Evolutionary conservation across 1,284 basidiomycete species (phyloP), one percentile per base, ranked within the genome.

Genomic region (Trametes versicolor): DNA sequence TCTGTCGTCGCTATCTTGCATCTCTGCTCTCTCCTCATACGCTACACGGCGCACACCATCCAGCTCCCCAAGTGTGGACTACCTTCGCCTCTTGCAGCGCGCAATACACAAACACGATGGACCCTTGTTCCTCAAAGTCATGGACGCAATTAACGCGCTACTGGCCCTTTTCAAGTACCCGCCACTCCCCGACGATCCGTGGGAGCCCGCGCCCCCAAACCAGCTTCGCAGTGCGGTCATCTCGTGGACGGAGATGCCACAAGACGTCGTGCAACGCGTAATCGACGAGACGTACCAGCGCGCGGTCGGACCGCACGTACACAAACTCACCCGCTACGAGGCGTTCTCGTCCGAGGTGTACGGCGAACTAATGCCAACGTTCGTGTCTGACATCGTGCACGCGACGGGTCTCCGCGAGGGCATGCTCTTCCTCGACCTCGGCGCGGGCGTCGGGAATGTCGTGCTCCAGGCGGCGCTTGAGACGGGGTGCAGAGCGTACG

Each of bases 251-350:
- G 67, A 75, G 23, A 75, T 92, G 23, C 91, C 90, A 0, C 80
- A 84, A 47, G 80, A 83, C 23, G 84, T 93, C 8, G 77, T 89
- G 17, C 82, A 87, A 79, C 87, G 89, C 32, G 84, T 94, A 56
- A 82, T 92, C 58, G 90, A 93, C 56, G 92, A 94, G 77, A 91
- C 89, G 41, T 93, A 94, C 72, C 92, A 94, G 71, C 87, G 92
- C 36, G 86, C 85, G 27, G 90, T 93, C 2, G 91, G 91, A 6
- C 92, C 92, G 0, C 84, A 90, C 70, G 85, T 91, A 27, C 82
- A 82, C 52, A 82, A 80, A 62, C 82, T 94, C 49, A 84, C 83
- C 68, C 84, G 85, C 64, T 94, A 94, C 72, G 85, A 87, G 68
- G 88, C 91, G 0, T 93, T 92, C 76, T 89, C 90, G 19, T 90